Percentiles rank a stretch among this genome's conserved stretches.
Evolutionary conservation across 2,329 filamentous ascomycete genomes (phyloP).

Genomic region (Lachnellula subtilissima): DNA sequence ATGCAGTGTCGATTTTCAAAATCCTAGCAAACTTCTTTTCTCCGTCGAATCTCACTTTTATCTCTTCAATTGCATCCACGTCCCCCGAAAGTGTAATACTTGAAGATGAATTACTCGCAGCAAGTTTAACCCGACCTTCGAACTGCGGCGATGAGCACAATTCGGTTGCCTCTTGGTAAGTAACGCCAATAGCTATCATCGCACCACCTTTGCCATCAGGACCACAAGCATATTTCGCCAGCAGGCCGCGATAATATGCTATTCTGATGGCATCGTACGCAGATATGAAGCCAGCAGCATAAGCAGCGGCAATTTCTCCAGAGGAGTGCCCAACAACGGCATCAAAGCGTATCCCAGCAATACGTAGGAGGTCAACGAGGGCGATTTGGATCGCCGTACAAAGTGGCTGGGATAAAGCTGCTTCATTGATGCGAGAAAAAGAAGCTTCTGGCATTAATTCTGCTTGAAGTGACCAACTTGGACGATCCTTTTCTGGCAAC

Average conservation of each 20-base stretch:
- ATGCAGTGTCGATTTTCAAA: constrained; percentile 23
- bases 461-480: constrained; percentile 19
- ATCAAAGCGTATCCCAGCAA: constrained; percentile 35
- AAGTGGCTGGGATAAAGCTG: constrained; percentile 34
- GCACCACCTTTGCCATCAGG: constrained; percentile 5
- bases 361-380: constrained; percentile 38
- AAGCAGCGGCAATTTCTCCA: constrained; percentile 46
- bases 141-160: constrained; percentile 3
- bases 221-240: constrained; percentile 21
- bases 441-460: constrained; percentile 16
- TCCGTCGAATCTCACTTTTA: constrained; percentile 1
- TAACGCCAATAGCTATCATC: constrained; percentile 17
- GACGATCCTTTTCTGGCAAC: neutral
- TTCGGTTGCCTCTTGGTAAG: constrained; percentile 8
- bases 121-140: constrained; percentile 24
- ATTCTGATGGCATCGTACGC: constrained; percentile 34
- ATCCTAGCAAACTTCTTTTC: constrained; percentile 15
- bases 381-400: constrained; percentile 45
- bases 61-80: constrained; percentile 14
- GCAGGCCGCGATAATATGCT: constrained; percentile 37
- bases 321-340: constrained; percentile 41
- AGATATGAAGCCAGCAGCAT: constrained; percentile 33
- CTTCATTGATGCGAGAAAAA: constrained; percentile 35
- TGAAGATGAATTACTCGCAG: constrained; percentile 27
- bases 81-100: constrained; percentile 29